phyloP scores from a whole-genome alignment of 768 basidiomycete species.

The Boletus bicolor region DNA sequence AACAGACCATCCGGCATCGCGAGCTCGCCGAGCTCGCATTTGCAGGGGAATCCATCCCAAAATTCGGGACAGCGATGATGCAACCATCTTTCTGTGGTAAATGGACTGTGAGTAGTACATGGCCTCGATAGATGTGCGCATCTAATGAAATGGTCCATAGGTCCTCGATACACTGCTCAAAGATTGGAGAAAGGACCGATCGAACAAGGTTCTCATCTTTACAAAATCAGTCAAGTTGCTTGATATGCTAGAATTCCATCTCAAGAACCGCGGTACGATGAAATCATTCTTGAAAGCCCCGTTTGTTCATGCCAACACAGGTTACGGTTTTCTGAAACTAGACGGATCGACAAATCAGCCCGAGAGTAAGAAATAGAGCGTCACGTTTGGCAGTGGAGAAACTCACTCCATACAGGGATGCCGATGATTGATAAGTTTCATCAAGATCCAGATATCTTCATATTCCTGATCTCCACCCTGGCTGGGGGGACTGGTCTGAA shows the following conservation, averaged over 20 bases:
- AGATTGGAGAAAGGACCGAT: slow-evolving; percentile 59
- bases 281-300: neutral
- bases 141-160: slow-evolving; percentile 35
- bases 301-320: slow-evolving; percentile 24
- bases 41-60: slow-evolving; percentile 51
- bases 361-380: slow-evolving; percentile 51
- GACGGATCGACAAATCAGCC: slow-evolving; percentile 71
- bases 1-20: slow-evolving; percentile 52
- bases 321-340: slow-evolving; percentile 64
- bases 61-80: slow-evolving; percentile 60
- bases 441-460: slow-evolving; percentile 62
- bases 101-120: slow-evolving; percentile 63
- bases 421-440: slow-evolving; percentile 83
- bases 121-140: neutral
- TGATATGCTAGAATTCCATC: slow-evolving; percentile 78
- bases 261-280: slow-evolving; percentile 48
- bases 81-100: slow-evolving; percentile 75
- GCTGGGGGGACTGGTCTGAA: slow-evolving; percentile 93
- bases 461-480: slow-evolving; percentile 87
- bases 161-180: slow-evolving; percentile 64
- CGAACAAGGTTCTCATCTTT: slow-evolving; percentile 91
- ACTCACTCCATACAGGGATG: slow-evolving; percentile 56
- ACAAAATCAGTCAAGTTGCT: slow-evolving; percentile 90
- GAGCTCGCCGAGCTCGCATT: slow-evolving; percentile 63
- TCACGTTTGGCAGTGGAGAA: neutral